Conservation (phyloP, 352 stramenopile genomes). For the Vaucheria bursata region DNA sequence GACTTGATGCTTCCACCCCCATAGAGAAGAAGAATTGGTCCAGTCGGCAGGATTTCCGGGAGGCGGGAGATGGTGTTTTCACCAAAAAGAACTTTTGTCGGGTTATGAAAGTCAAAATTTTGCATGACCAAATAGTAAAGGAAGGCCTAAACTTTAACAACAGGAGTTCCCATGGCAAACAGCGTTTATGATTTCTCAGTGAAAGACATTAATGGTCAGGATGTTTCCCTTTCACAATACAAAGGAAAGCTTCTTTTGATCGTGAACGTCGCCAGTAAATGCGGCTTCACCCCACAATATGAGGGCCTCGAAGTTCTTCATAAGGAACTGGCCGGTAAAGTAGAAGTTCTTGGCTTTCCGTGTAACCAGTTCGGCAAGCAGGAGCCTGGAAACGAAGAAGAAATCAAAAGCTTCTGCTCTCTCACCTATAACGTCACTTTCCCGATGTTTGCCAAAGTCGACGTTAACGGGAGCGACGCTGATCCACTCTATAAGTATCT, state of each 20-base stretch:
- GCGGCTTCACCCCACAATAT: neutral
- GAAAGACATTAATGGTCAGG: too few species aligned
- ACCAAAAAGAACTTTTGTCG: neutral
- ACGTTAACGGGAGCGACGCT: constrained; percentile 51
- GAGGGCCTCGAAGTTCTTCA: constrained; percentile 51
- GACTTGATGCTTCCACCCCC: neutral
- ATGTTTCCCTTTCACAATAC: too few species aligned
- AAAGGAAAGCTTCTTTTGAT: neutral
- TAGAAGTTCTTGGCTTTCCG: constrained; percentile 37
- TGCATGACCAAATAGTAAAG: too few species aligned
- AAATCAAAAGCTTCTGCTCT: constrained; percentile 47
- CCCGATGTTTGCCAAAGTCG: constrained; percentile 56
- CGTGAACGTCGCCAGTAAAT: neutral
- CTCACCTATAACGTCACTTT: constrained; percentile 55
- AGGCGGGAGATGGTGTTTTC: neutral
- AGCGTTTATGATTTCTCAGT: too few species aligned
- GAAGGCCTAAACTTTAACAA: too few species aligned
- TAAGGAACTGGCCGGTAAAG: constrained; percentile 33
- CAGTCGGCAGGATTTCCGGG: too few species aligned
- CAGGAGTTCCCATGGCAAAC: too few species aligned
- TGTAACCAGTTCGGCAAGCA: constrained; percentile 53
- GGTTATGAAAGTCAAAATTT: neutral
- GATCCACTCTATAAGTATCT: constrained; percentile 37
- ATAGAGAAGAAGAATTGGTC: neutral
- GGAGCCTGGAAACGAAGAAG: constrained; percentile 51